Evolutionary conservation across 2,329 filamentous ascomycete species (phyloP), one percentile per base, ranked within the genome.

Genomic region (Phialophora macrospora): DNA sequence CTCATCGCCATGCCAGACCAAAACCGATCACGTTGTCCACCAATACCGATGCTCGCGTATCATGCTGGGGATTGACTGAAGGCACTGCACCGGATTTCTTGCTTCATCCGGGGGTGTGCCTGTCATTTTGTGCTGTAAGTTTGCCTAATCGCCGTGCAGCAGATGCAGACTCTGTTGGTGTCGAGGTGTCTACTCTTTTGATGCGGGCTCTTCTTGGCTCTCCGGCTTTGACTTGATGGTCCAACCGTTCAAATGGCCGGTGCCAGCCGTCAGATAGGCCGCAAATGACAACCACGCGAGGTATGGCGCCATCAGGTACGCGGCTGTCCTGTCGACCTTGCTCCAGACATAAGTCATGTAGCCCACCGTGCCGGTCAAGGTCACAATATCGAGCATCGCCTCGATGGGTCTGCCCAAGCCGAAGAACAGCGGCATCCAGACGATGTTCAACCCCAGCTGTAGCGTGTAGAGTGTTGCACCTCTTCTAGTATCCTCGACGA

Each of bases 401-500:
- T 87, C 86, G 60, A 89, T 83, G 0, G 93, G 92, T 17, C 87
- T 86, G 70, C 89, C 88, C 58, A 89, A 75, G n/a, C 86, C 84
- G 75, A 97, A 97, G 84, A 97, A 97, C 11, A 97, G 84, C 12
- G 94, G 94, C 86, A 93, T 97, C 92, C 92, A 98, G 61, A 89
- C 78, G 32, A 96, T 82, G 77, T 97, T 97, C 59, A 97, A 83
- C 11, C 85, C 90, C 6, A 97, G 87, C 79, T 97, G 93, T 66
- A 93, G 82, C 1, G 90, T 91, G 81, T 97, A 97, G 32, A 97
- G 84, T 0, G 90, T 91, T 64, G 91, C 89, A 71, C 88, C 90
- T 70, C 87, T 83, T 75, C 86, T 85, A 60, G 90, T 87, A 61
- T 86, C 79, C 41, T 81, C 77, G 55, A 86, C 82, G n/a, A 84